Evolutionary conservation across 345 rosid species (phyloP).

Genomic region (Syzygium aqueum): DNA sequence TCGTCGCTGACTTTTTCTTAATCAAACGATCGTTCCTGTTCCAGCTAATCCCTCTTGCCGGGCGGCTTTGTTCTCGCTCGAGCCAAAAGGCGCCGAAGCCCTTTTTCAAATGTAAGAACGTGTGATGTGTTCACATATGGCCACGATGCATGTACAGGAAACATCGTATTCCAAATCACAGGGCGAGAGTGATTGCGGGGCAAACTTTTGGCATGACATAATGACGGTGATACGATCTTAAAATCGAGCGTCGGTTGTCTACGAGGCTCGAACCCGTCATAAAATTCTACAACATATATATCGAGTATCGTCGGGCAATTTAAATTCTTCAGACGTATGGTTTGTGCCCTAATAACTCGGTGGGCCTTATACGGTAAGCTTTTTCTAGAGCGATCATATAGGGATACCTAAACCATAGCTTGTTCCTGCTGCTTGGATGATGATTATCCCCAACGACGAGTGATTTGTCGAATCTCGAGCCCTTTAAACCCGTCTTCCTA

Average conservation of each 20-base stretch:
- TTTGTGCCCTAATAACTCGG: no score
- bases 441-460: not conserved
- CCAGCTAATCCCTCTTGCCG: not conserved
- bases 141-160: not conserved
- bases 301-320: not conserved
- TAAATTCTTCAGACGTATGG: no score
- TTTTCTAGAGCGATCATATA: not conserved
- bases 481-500: not conserved
- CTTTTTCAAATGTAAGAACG: not conserved
- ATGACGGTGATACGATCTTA: not conserved
- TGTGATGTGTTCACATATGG: not conserved
- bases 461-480: not conserved
- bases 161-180: not conserved
- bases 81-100: not conserved
- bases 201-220: not conserved
- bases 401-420: not conserved
- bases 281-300: not conserved
- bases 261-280: not conserved
- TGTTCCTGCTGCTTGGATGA: fast-evolving
- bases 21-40: not conserved
- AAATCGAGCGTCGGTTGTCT: not conserved
- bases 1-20: not conserved
- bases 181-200: not conserved
- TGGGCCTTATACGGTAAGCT: no score
- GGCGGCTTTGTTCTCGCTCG: not conserved